Evolutionary conservation across 441 rosid genomes (phyloP).

Genomic region (Gossypium laxum): DNA sequence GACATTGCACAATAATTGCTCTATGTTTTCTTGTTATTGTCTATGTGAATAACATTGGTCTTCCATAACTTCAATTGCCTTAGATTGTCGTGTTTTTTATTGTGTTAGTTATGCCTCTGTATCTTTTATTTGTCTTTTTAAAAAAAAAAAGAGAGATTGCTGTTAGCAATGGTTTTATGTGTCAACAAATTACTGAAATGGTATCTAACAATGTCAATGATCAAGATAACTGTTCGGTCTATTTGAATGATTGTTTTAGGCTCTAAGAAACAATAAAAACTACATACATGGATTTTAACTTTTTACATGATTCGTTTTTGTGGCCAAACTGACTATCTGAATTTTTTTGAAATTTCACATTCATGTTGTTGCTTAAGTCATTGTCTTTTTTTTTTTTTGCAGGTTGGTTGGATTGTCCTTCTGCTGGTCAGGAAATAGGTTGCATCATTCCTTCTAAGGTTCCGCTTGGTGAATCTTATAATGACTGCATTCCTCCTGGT

Average conservation of each 20-base stretch:
- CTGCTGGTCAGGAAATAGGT: slow-evolving; percentile 60
- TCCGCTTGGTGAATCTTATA: slow-evolving; percentile 78
- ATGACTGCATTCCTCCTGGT: slow-evolving; percentile 73
- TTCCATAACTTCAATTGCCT: slow-evolving; percentile 1
- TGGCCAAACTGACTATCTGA: not conserved
- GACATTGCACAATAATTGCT: not conserved
- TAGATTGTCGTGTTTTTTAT: not conserved
- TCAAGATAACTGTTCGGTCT: not conserved
- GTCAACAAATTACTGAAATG: not conserved
- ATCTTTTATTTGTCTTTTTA: not conserved
- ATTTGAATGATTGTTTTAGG: not conserved
- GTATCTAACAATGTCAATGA: not conserved
- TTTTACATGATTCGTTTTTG: not conserved
- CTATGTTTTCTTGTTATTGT: not conserved
- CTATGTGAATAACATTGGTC: not conserved
- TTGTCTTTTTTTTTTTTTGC: slow-evolving; percentile 16
- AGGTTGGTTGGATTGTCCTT: slow-evolving; percentile 97
- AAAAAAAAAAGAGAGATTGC: not conserved
- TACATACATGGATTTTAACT: not conserved
- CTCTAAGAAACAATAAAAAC: not conserved
- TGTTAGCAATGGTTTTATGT: not conserved
- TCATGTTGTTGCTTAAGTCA: not conserved
- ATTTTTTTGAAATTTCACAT: slow-evolving; percentile 6
- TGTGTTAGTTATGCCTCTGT: not conserved
- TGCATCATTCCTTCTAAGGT: slow-evolving; percentile 84